phyloP scores from a whole-genome alignment of 2,329 filamentous ascomycete genomes.

The Delphinella strobiligena region DNA sequence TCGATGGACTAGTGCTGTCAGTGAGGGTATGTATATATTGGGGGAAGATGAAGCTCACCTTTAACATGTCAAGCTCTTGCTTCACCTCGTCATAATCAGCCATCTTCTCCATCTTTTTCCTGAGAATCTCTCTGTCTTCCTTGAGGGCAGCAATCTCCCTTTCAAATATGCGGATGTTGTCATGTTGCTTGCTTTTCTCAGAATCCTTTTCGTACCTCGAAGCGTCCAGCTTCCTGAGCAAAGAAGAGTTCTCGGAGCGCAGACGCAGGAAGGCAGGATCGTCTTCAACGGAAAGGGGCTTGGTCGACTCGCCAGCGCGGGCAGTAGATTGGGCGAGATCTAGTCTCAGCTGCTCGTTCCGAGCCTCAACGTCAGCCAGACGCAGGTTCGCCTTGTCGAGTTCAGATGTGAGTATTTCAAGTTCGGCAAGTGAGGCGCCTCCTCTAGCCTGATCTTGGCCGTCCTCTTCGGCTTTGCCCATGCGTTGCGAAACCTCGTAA shows the following conservation, averaged over 20 bases:
- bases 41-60: constrained; percentile 33
- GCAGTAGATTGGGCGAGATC: constrained; percentile 85
- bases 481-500: constrained; percentile 87
- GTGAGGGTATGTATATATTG: constrained; percentile 9
- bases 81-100: constrained; percentile 93
- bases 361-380: constrained; percentile 79
- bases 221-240: constrained; percentile 79
- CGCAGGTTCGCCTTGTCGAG: constrained; percentile 79
- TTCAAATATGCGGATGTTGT: constrained; percentile 65
- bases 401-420: constrained; percentile 87
- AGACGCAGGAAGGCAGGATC: constrained; percentile 81
- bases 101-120: constrained; percentile 74
- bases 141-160: constrained; percentile 62
- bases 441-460: constrained; percentile 42
- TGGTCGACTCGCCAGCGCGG: constrained; percentile 47
- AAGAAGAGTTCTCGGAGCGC: constrained; percentile 82
- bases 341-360: constrained; percentile 84
- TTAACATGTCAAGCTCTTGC: constrained; percentile 88
- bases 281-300: constrained; percentile 59
- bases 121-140: constrained; percentile 69
- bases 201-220: constrained; percentile 72
- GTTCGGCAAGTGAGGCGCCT: constrained; percentile 71
- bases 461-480: constrained; percentile 58
- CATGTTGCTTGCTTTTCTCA: constrained; percentile 64
- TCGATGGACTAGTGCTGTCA: constrained; percentile 59